Conservation (phyloP, 129 eudicot species). For the Flaveria sonorensis region DNA sequence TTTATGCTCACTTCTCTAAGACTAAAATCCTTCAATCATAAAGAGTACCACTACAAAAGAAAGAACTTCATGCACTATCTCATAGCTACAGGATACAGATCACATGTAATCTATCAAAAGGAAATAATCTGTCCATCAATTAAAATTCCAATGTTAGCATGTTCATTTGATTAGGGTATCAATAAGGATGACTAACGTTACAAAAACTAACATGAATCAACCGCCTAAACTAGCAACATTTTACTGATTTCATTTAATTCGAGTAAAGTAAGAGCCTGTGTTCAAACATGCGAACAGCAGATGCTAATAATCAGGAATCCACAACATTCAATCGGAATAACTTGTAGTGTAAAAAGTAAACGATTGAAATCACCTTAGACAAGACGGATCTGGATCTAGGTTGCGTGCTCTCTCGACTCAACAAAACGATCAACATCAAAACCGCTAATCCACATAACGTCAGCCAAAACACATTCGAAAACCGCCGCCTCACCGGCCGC, state of each 20-base stretch:
- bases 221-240: background rate
- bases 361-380: conserved; percentile 55
- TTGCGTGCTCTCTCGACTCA: conserved; percentile 55
- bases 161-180: conserved; percentile 7
- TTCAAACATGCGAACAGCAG: background rate
- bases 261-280: background rate
- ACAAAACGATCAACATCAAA: conserved; percentile 62
- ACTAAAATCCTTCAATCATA: background rate
- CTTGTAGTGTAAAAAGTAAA: background rate
- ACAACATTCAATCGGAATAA: conserved; percentile 10
- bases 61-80: background rate
- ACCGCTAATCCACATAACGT: conserved; percentile 64
- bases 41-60: background rate
- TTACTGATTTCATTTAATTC: background rate
- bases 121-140: too few species aligned
- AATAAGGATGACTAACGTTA: conserved; percentile 1
- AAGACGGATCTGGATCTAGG: conserved; percentile 63
- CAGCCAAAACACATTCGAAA: conserved; percentile 72
- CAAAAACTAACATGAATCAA: background rate
- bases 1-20: too few species aligned
- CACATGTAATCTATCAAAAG: too few species aligned
- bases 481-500: conserved; percentile 66
- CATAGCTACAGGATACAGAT: background rate
- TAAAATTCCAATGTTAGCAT: too few species aligned
- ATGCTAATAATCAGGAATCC: conserved; percentile 9